Evolutionary conservation across 148 eudicot species (phyloP).

Genomic region (Camellia lanceoleosa): DNA sequence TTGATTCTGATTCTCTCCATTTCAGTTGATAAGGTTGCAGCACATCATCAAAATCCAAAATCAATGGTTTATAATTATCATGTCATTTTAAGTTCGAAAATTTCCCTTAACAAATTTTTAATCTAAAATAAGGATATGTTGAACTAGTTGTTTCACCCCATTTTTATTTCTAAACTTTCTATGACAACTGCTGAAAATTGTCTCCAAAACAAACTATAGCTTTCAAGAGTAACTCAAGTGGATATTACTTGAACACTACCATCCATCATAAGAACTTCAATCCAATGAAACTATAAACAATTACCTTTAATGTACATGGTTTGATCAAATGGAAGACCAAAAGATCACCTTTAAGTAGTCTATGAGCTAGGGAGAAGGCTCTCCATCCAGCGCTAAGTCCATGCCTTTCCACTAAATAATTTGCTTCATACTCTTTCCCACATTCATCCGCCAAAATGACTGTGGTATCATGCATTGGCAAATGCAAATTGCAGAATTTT

Average conservation of each 20-base stretch:
- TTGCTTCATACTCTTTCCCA: constrained; percentile 41
- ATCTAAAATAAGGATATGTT: neutral
- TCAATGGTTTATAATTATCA: too few species aligned
- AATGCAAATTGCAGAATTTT: constrained; percentile 37
- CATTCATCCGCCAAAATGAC: constrained; percentile 43
- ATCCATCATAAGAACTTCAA: neutral
- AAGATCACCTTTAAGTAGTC: constrained; percentile 45
- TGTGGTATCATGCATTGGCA: constrained; percentile 41
- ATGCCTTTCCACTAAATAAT: constrained; percentile 37
- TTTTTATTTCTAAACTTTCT: neutral
- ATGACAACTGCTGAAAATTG: neutral
- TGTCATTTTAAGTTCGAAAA: too few species aligned
- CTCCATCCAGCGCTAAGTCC: constrained; percentile 65
- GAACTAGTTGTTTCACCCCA: neutral
- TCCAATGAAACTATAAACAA: neutral
- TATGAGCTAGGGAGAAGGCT: constrained; percentile 42
- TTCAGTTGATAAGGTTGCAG: neutral
- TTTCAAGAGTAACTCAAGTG: neutral
- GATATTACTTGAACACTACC: neutral
- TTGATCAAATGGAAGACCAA: constrained; percentile 41
- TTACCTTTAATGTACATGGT: constrained; percentile 50
- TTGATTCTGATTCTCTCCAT: neutral
- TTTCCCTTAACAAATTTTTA: neutral
- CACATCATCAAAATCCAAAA: too few species aligned
- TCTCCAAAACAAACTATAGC: neutral